These are phyloP conservation scores for Acanthamoeba lenticulata DNA, from an alignment of 208 protist genomes.

Conservation along the genomic window DNA sequence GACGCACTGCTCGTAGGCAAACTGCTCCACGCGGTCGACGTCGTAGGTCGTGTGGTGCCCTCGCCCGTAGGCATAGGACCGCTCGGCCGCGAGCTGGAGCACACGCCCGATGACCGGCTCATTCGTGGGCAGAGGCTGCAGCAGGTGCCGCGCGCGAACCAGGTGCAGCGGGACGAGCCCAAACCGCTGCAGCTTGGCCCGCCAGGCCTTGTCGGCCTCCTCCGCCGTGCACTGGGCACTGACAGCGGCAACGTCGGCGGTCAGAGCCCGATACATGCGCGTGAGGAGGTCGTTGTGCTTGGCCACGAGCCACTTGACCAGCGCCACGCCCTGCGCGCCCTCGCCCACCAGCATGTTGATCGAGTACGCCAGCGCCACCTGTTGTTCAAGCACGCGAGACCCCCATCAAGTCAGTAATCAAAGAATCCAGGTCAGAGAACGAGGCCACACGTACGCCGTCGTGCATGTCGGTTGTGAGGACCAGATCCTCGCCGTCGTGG, in stretches of 20 bases:
- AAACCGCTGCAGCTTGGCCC: not conserved
- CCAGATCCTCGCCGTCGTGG: not conserved
- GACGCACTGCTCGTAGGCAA: not conserved
- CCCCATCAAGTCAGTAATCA: not conserved
- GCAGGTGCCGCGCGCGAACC: not conserved
- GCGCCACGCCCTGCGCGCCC: slow-evolving; percentile 4
- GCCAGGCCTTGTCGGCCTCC: not conserved
- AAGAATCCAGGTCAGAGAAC: not conserved
- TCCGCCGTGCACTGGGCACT: not conserved
- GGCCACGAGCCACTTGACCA: not conserved
- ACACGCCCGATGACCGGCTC: not conserved
- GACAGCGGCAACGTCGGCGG: not conserved
- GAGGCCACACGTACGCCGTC: not conserved
- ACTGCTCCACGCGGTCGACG: slow-evolving; percentile 4
- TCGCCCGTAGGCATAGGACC: not conserved
- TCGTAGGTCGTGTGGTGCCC: not conserved
- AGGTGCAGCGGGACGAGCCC: not conserved
- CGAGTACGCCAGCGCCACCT: slow-evolving; percentile 32
- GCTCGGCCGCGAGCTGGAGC: not conserved
- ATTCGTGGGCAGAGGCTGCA: not conserved
- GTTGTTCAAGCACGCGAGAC: too few species aligned
- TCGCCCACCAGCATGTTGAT: slow-evolving; percentile 1
- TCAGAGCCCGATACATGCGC: not conserved
- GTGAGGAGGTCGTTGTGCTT: slow-evolving; percentile 29
- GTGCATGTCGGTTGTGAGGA: not conserved